A percentile compares a stretch with the other conserved stretches of the same genome.
Conservation (phyloP, 2,329 filamentous ascomycete genomes). For the Colletotrichum musicola region DNA sequence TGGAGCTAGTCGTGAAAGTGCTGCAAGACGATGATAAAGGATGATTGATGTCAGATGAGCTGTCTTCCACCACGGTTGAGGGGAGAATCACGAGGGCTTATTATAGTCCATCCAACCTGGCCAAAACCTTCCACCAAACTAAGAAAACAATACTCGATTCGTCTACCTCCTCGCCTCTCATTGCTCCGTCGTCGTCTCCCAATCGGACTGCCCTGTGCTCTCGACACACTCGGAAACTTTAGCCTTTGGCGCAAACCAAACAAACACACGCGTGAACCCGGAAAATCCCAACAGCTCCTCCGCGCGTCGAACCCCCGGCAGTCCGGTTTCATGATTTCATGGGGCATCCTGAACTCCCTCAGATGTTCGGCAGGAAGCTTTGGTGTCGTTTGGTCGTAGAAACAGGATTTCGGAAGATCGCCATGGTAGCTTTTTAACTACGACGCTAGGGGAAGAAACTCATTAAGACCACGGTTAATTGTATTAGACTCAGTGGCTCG, state of each 20-base stretch:
- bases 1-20: background rate
- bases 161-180: conserved; percentile 4
- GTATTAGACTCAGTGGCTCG: no score
- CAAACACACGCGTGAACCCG: no score
- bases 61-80: background rate
- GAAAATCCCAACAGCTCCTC: no score
- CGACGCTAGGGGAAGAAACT: background rate
- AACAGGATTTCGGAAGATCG: conserved; percentile 1
- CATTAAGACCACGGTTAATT: no score
- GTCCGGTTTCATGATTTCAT: conserved; percentile 17
- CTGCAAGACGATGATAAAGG: background rate
- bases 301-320: background rate
- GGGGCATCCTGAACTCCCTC: background rate
- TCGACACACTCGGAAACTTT: background rate
- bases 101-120: background rate
- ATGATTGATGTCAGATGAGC: background rate
- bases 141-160: background rate
- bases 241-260: conserved; percentile 6
- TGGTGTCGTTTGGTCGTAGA: background rate
- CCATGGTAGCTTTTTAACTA: background rate
- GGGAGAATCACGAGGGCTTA: background rate
- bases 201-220: conserved; percentile 4
- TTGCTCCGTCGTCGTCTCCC: conserved; percentile 1
- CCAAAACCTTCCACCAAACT: background rate
- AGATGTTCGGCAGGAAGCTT: background rate